Percentiles rank a stretch among this genome's conserved stretches.
Conservation (phyloP, 1,139 yeast species). For the Debaryomycetaceae sp. region DNA sequence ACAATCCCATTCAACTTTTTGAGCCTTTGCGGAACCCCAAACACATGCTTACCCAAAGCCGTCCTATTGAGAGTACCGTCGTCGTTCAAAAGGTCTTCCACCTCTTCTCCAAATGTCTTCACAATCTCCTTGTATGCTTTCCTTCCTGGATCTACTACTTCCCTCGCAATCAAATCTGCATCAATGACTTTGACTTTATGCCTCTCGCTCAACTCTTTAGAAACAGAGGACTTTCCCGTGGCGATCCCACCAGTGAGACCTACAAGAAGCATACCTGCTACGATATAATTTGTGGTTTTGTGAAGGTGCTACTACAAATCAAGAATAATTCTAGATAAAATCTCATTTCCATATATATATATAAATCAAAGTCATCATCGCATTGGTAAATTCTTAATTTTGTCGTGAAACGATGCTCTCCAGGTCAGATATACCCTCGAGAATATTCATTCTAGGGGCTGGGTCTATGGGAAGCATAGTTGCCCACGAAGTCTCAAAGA, state of each 20-base stretch:
- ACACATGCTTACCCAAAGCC: slow-evolving; percentile 75
- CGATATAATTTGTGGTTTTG: not conserved
- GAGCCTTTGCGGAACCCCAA: slow-evolving; percentile 58
- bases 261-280: slow-evolving; percentile 63
- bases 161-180: slow-evolving; percentile 85
- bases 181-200: slow-evolving; percentile 66
- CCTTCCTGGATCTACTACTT: slow-evolving; percentile 79
- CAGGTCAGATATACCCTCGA: not conserved
- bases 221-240: slow-evolving; percentile 91
- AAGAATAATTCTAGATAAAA: not conserved
- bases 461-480: slow-evolving; percentile 42
- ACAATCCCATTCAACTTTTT: slow-evolving; percentile 66
- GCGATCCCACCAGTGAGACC: slow-evolving; percentile 98
- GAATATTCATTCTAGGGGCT: slow-evolving; percentile 38
- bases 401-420: not conserved
- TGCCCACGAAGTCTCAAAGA: slow-evolving; percentile 34
- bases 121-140: slow-evolving; percentile 67
- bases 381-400: not conserved
- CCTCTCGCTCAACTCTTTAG: slow-evolving; percentile 50
- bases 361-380: not conserved
- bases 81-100: slow-evolving; percentile 51
- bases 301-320: not conserved
- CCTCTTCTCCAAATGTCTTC: slow-evolving; percentile 49
- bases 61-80: slow-evolving; percentile 61
- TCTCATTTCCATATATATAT: not conserved